Evolutionary conservation across 441 rosid species (phyloP), one percentile per base, ranked within the genome.

Genomic region (Gossypium lobatum): DNA sequence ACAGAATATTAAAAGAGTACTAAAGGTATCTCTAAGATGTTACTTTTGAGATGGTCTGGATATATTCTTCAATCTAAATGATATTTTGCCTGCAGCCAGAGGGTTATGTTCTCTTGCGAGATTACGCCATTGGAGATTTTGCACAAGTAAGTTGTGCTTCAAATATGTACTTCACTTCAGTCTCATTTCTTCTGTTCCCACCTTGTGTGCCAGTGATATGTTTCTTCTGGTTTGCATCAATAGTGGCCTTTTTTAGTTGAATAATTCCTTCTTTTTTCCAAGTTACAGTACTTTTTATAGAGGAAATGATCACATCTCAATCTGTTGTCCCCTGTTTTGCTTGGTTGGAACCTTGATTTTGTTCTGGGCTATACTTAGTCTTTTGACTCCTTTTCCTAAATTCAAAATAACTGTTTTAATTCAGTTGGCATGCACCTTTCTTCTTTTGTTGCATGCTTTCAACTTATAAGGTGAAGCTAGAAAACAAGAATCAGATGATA

Each of bases 101-200:
- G 77, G 85, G 77, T 37, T n/a, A 72, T 54, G 77, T 82, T 71
- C 80, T 82, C 42, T 55, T 82, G 28, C 72, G 77, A 45, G 83
- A 82, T 76, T 79, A 82, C 11, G 85, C 83, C 16, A 28, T 72
- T 18, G 85, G 83, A 58, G 83, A 82, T 77, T 82, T 74, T 72
- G 79, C 83, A 34, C 85, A 79, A 65, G 83, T 77, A 60, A 74
- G 78, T 79, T 64, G 48, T 39, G 37, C 9, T 58, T 53, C n/a
- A 14, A 21, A n/a, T 14, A 23, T 71, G 37, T 18, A 8, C 74
- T 71, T 9, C 7, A 18, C 34, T 18, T 57, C 20, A 14, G 16
- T 31, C 14, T 20, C 50, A 17, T 31, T 8, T 70, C 14, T 53
- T 53, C 18, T 11, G 28, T 25, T 50, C 16, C 23, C 9, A 2